Evolutionary conservation across 2,329 filamentous ascomycete species (phyloP), one percentile per base, ranked within the genome.

Genomic region (Botrytis pseudocinerea): DNA sequence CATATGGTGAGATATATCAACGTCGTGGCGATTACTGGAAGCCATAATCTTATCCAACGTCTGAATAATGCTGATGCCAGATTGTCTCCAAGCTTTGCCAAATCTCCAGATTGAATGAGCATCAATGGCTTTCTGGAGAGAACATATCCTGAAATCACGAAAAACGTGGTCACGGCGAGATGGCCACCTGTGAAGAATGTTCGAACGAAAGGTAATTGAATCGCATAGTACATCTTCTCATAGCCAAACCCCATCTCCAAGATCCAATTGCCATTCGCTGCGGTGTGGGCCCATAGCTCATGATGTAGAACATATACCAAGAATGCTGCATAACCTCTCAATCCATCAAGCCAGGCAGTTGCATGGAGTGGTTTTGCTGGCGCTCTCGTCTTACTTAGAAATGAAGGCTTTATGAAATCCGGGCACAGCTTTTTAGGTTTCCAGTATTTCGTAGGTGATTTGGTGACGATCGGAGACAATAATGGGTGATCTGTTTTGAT

Each of bases 161-260:
- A 86, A 78, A 86, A 86, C 40, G 85, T 81, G 73, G 85, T 35
- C 83, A 88, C 87, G 9, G 89, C 87, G 62, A 87, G 87, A 75
- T 91, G 88, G 0, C 89, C 88, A 2, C 89, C 88, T 2, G 85
- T 84, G 78, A 91, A 90, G 76, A 92, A 85, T 51, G 84, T 83
- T 42, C 91, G 84, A 48, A 93, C 80, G 1, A 85, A 83, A 6
- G 89, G 90, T 6, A 93, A 83, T 71, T 84, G 38, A 82, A 79
- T 77, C 83, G 85, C 70, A 82, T 77, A 64, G 76, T 76, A 75
- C 66, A 77, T 57, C 76, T 78, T 57, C 75, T 78, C 75, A 81
- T 81, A 73, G 80, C 77, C 74, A 69, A 74, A 79, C 2, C 81
- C 81, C 62, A 76, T 77, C 64, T 78, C 77, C 42, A 79, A 72